These are phyloP conservation scores for Cryptococcus sp. DNA, from an alignment of 1,284 basidiomycete species.

Conservation along the genomic window DNA sequence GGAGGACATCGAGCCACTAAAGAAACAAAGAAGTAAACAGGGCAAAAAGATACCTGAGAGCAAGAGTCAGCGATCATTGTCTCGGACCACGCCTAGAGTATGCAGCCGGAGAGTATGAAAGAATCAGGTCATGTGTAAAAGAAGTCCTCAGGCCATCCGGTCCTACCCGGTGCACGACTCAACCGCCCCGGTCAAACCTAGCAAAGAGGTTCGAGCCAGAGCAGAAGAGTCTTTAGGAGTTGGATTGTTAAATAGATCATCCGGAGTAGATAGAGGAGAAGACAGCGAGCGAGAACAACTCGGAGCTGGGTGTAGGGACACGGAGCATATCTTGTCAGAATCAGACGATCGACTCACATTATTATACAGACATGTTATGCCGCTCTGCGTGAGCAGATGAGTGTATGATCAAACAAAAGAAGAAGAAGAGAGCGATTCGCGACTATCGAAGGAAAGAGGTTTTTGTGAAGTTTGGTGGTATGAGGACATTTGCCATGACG, in stretches of 20 bases:
- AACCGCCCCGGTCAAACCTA: conserved; percentile 24
- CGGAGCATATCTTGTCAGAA: not conserved
- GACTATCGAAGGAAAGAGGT: no score
- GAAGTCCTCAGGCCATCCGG: conserved; percentile 43
- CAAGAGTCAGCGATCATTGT: no score
- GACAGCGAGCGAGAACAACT: not conserved
- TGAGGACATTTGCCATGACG: no score
- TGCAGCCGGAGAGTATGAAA: not conserved
- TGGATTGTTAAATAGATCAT: conserved; percentile 47
- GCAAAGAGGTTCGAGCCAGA: conserved; percentile 31
- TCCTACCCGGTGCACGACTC: conserved; percentile 40
- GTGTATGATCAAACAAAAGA: not conserved
- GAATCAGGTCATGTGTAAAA: conserved; percentile 51
- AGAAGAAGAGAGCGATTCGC: not conserved
- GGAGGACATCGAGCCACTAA: no score
- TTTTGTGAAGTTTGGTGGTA: no score
- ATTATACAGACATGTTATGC: not conserved
- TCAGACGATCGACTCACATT: conserved; percentile 1
- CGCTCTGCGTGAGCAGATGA: no score
- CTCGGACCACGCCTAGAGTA: no score
- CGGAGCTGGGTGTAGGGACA: not conserved
- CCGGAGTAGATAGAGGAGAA: not conserved
- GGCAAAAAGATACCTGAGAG: not conserved
- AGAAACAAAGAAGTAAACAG: not conserved
- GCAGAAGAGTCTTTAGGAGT: conserved; percentile 38